Percentiles rank a stretch among this genome's conserved stretches.
Conservation (phyloP, 2,329 filamentous ascomycete species). For the Cercospora zeae-maydis region DNA sequence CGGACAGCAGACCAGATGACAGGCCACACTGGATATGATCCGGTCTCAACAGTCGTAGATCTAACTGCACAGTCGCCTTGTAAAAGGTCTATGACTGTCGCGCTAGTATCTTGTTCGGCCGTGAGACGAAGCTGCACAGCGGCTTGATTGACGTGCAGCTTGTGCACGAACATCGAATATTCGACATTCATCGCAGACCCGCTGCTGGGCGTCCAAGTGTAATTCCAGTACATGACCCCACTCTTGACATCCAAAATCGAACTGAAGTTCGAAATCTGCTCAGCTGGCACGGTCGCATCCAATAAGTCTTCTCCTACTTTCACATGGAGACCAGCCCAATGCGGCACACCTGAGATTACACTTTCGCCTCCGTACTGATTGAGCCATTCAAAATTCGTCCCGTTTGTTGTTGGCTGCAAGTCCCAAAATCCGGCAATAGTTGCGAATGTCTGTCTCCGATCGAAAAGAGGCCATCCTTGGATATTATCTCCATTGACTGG, state of each 20-base stretch:
- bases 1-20: slow-evolving; percentile 64
- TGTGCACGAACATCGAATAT: slow-evolving; percentile 66
- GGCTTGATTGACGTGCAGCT: slow-evolving; percentile 59
- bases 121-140: slow-evolving; percentile 59
- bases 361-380: slow-evolving; percentile 67
- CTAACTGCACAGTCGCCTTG: slow-evolving; percentile 67
- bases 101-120: slow-evolving; percentile 51
- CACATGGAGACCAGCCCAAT: slow-evolving; percentile 61
- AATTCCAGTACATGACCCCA: slow-evolving; percentile 62
- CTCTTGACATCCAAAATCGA: slow-evolving; percentile 61
- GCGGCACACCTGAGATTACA: slow-evolving; percentile 67
- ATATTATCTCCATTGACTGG: slow-evolving; percentile 54
- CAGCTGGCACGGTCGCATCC: slow-evolving; percentile 57
- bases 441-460: slow-evolving; percentile 61
- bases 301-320: slow-evolving; percentile 54
- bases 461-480: slow-evolving; percentile 64
- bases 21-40: slow-evolving; percentile 48
- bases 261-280: slow-evolving; percentile 58
- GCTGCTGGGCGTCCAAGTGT: slow-evolving; percentile 59
- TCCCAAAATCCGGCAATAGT: slow-evolving; percentile 67
- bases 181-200: slow-evolving; percentile 54
- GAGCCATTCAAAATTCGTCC: slow-evolving; percentile 65
- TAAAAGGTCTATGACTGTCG: slow-evolving; percentile 62
- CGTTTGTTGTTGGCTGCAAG: slow-evolving; percentile 55
- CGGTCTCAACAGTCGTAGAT: slow-evolving; percentile 57